Evolutionary conservation across 805 yeast species (phyloP).

Genomic region (Kurtzmaniella fragi): DNA sequence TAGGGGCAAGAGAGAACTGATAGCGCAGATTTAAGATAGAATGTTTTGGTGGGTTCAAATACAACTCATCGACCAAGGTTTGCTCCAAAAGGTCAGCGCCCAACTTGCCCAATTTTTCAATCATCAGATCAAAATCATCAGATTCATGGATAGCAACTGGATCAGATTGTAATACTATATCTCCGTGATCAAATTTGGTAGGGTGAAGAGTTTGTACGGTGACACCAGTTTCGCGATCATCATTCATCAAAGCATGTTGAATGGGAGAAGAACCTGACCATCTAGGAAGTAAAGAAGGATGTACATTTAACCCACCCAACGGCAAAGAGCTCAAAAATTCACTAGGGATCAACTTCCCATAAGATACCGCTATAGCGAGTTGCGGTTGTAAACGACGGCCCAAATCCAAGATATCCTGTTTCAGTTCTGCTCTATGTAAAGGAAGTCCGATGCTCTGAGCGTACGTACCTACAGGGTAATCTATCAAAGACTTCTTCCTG

Average conservation of each 20-base stretch:
- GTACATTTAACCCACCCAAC: slow-evolving; percentile 81
- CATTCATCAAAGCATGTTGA: slow-evolving; percentile 68
- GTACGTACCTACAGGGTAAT: slow-evolving; percentile 48
- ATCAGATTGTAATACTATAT: slow-evolving; percentile 54
- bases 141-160: slow-evolving; percentile 32
- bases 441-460: slow-evolving; percentile 30
- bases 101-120: slow-evolving; percentile 45
- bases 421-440: slow-evolving; percentile 49
- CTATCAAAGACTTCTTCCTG: slow-evolving; percentile 44
- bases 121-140: slow-evolving; percentile 45
- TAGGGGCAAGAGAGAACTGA: slow-evolving; percentile 52
- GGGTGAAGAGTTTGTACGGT: slow-evolving; percentile 90
- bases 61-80: slow-evolving; percentile 34
- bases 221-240: slow-evolving; percentile 68
- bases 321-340: slow-evolving; percentile 42
- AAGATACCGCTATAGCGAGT: slow-evolving; percentile 86
- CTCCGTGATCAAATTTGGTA: slow-evolving; percentile 75
- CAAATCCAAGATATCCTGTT: slow-evolving; percentile 29
- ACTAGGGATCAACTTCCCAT: slow-evolving; percentile 75
- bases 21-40: slow-evolving; percentile 12
- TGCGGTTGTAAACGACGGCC: slow-evolving; percentile 34
- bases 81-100: slow-evolving; percentile 59
- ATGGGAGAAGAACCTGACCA: slow-evolving; percentile 89
- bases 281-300: slow-evolving; percentile 82
- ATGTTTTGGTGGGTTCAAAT: slow-evolving; percentile 10